Percentiles rank a stretch among this genome's conserved stretches.
These are phyloP conservation scores for Nothophoma quercina DNA, from an alignment of 2,329 filamentous ascomycete species.

Conservation along the genomic window DNA sequence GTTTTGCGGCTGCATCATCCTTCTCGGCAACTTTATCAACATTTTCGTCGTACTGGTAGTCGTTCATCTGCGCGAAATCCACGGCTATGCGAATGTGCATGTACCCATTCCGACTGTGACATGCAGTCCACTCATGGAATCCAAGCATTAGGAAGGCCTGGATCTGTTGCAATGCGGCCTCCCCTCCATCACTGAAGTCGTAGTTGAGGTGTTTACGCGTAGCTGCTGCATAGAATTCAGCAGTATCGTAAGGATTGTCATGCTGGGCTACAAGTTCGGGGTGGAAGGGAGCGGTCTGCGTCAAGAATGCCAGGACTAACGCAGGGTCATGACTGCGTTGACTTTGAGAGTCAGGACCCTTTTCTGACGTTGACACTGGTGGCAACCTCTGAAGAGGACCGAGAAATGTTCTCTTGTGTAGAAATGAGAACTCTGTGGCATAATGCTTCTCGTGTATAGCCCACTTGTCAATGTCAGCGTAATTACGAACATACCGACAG, in stretches of 20 bases:
- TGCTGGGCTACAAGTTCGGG: constrained; percentile 49
- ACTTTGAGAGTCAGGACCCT: constrained; percentile 8
- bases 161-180: constrained; percentile 67
- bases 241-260: constrained; percentile 40
- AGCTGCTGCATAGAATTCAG: constrained; percentile 70
- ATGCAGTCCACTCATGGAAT: constrained; percentile 75
- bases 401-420: constrained; percentile 71
- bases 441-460: constrained; percentile 76
- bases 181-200: constrained; percentile 12
- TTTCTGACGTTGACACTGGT: constrained; percentile 46
- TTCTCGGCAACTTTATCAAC: constrained; percentile 33
- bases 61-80: constrained; percentile 61
- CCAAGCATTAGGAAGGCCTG: constrained; percentile 76
- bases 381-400: constrained; percentile 35
- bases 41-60: constrained; percentile 40
- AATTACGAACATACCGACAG: background rate
- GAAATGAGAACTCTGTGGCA: constrained; percentile 74
- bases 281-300: constrained; percentile 75
- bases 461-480: constrained; percentile 52
- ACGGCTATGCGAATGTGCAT: constrained; percentile 68
- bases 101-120: constrained; percentile 69
- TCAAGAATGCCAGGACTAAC: constrained; percentile 71
- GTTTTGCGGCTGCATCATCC: constrained; percentile 24
- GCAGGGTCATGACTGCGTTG: constrained; percentile 58
- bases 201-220: constrained; percentile 58